phyloP scores from a whole-genome alignment of 768 basidiomycete species.

The Mycena crocata region DNA sequence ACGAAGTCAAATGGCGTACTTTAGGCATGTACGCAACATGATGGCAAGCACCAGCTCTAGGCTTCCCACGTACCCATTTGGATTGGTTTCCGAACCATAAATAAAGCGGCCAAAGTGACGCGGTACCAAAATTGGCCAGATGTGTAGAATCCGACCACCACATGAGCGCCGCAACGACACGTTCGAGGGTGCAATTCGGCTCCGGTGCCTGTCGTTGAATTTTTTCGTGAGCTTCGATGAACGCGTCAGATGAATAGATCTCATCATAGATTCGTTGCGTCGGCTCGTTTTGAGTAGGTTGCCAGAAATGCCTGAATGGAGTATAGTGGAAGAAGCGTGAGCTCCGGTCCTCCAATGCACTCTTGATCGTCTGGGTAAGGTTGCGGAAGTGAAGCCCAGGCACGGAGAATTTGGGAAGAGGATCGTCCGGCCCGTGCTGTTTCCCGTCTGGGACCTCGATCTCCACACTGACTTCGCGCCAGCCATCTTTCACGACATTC shows the following conservation, averaged over 20 bases:
- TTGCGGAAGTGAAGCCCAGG: slow-evolving; percentile 31
- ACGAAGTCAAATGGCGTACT: slow-evolving; percentile 35
- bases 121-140: slow-evolving; percentile 49
- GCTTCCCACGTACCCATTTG: slow-evolving; percentile 50
- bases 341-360: slow-evolving; percentile 10
- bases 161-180: slow-evolving; percentile 41
- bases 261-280: slow-evolving; percentile 37
- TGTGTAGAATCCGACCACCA: slow-evolving; percentile 50
- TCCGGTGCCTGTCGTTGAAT: slow-evolving; percentile 32
- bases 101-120: slow-evolving; percentile 57
- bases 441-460: slow-evolving; percentile 39
- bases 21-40: slow-evolving; percentile 55
- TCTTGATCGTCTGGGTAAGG: slow-evolving; percentile 24
- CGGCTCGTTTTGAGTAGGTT: slow-evolving; percentile 8
- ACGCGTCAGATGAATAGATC: slow-evolving; percentile 39
- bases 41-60: slow-evolving; percentile 38
- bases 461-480: slow-evolving; percentile 21
- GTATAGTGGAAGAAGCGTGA: slow-evolving; percentile 35
- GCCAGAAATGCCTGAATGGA: slow-evolving; percentile 41
- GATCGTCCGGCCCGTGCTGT: slow-evolving; percentile 6
- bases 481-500: slow-evolving; percentile 20
- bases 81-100: slow-evolving; percentile 53
- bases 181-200: slow-evolving; percentile 31
- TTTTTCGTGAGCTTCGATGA: slow-evolving; percentile 34
- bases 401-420: slow-evolving; percentile 14